phyloP scores from a whole-genome alignment of 2,329 filamentous ascomycete species.

The Monosporascus sp. region DNA sequence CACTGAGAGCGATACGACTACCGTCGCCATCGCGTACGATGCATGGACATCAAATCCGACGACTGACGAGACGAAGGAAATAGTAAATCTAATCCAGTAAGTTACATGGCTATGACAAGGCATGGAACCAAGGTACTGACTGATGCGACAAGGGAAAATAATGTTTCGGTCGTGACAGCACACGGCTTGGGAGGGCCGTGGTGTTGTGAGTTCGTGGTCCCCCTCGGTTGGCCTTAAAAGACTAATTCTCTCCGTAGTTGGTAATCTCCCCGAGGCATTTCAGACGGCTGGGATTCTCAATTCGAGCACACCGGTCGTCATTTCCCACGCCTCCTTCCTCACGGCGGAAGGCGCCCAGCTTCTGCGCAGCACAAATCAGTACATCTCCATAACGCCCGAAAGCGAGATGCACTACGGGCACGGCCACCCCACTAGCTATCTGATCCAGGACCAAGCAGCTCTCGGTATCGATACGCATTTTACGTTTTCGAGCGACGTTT shows the following conservation, averaged over 20 bases:
- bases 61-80: conserved; percentile 21
- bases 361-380: conserved; percentile 44
- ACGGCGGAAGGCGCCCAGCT: conserved; percentile 33
- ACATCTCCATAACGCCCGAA: conserved; percentile 53
- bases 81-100: conserved; percentile 30
- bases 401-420: conserved; percentile 57
- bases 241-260: conserved; percentile 6
- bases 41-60: conserved; percentile 24
- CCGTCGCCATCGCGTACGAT: conserved; percentile 39
- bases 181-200: conserved; percentile 37
- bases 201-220: conserved; percentile 22
- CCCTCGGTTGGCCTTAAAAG: neutral
- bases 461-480: conserved; percentile 52
- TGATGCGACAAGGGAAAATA: conserved; percentile 22
- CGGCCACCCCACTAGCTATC: conserved; percentile 36
- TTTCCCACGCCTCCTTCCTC: conserved; percentile 46
- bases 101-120: neutral
- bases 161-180: conserved; percentile 41
- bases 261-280: conserved; percentile 35
- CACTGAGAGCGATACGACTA: conserved; percentile 25
- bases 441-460: conserved; percentile 44
- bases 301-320: conserved; percentile 41
- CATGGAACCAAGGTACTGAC: neutral
- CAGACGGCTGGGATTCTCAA: conserved; percentile 35
- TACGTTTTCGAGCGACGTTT: conserved; percentile 44